A percentile compares a stretch with the other conserved stretches of the same genome.
Conservation (phyloP, 352 stramenopile genomes). For the Phytophthora hibernalis region DNA sequence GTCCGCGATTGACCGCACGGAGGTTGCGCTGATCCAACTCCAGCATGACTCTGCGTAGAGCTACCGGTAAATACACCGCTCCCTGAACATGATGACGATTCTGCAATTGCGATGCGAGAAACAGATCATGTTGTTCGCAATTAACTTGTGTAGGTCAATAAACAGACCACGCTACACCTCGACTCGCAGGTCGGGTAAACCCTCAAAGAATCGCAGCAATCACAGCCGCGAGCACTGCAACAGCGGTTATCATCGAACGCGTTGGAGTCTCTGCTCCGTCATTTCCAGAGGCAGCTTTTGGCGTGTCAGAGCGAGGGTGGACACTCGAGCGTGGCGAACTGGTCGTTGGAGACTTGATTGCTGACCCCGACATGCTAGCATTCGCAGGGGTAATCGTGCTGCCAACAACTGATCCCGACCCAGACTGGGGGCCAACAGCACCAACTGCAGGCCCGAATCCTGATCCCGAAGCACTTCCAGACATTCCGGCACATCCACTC, state of each 20-base stretch:
- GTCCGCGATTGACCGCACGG: conserved; percentile 61
- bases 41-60: conserved; percentile 52
- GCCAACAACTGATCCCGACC: neutral
- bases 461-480: conserved; percentile 15
- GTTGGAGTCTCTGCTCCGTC: conserved; percentile 9
- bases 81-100: conserved; percentile 31
- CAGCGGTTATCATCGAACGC: conserved; percentile 20
- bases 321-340: conserved; percentile 18
- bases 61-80: conserved; percentile 23
- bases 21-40: conserved; percentile 76
- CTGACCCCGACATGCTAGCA: conserved; percentile 13
- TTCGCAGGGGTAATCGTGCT: neutral
- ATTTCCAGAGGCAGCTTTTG: conserved; percentile 20
- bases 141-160: conserved; percentile 2
- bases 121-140: too few species aligned
- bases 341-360: conserved; percentile 8
- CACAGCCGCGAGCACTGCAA: conserved; percentile 21
- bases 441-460: conserved; percentile 17
- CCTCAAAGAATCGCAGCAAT: conserved; percentile 31
- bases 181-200: neutral
- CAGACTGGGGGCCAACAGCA: conserved; percentile 13
- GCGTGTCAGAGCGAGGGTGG: neutral
- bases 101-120: conserved; percentile 12
- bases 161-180: conserved; percentile 1
- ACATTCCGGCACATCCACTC: conserved; percentile 2